These are phyloP conservation scores for Physcomitrium patens DNA, from an alignment of 225 moss, liverwort and hornwort species.

Conservation along the genomic window DNA sequence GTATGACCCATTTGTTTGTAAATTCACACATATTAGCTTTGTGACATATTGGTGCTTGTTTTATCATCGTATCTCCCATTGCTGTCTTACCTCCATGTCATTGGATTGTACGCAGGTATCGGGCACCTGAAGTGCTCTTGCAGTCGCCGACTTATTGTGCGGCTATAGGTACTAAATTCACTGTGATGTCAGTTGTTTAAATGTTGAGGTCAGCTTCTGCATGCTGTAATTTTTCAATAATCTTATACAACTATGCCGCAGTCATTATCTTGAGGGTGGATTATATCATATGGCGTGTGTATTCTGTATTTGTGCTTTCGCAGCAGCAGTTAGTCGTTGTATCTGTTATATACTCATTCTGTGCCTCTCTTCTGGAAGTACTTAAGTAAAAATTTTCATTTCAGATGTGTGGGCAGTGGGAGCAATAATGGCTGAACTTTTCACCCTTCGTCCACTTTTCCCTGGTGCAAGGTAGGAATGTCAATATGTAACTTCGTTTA, in stretches of 20 bases:
- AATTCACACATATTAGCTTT: too few species aligned
- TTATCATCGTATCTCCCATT: background rate
- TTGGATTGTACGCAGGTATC: slow-evolving; percentile 59
- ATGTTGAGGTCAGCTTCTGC: background rate
- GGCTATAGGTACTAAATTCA: slow-evolving; percentile 50
- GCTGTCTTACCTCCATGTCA: background rate
- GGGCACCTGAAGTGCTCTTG: slow-evolving; percentile 87
- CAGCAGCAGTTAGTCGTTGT: background rate
- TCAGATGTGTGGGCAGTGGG: slow-evolving; percentile 94
- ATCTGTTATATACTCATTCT: background rate
- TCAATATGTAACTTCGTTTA: too few species aligned
- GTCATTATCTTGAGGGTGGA: background rate
- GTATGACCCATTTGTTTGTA: slow-evolving; percentile 32
- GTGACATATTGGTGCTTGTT: background rate
- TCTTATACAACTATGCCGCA: background rate
- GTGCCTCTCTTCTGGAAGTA: background rate
- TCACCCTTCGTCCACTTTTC: slow-evolving; percentile 85
- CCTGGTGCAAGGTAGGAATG: slow-evolving; percentile 79
- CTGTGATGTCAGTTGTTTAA: too few species aligned
- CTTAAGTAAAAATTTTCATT: background rate
- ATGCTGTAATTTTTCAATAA: background rate
- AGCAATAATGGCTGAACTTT: slow-evolving; percentile 95
- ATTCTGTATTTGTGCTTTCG: background rate
- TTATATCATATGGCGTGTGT: background rate
- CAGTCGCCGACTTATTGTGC: slow-evolving; percentile 79